Conservation (phyloP, 2,329 filamentous ascomycete species). For the Tolypocladium tropicale region DNA sequence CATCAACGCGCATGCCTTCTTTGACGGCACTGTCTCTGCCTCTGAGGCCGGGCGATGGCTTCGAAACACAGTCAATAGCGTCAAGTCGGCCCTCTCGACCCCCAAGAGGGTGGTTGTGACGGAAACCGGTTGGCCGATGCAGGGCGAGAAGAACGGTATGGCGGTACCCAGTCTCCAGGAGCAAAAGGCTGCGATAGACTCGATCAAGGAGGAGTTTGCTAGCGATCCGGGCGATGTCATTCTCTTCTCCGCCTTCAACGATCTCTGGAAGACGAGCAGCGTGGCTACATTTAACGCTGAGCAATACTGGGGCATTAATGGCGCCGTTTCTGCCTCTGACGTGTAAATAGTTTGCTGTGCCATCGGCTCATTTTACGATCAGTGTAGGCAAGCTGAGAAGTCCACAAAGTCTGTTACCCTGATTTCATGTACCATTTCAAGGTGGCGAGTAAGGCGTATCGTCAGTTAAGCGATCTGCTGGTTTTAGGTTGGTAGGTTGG, state of each 20-base stretch:
- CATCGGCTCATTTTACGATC: neutral
- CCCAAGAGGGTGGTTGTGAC: conserved; percentile 61
- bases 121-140: conserved; percentile 75
- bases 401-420: no score
- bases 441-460: no score
- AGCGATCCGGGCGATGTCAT: conserved; percentile 43
- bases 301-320: conserved; percentile 61
- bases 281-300: conserved; percentile 58
- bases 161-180: conserved; percentile 61
- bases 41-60: conserved; percentile 58
- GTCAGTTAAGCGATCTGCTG: no score
- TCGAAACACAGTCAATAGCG: conserved; percentile 36
- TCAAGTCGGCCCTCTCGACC: conserved; percentile 31
- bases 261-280: conserved; percentile 63
- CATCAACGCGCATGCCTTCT: conserved; percentile 77
- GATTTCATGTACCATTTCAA: no score
- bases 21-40: conserved; percentile 54
- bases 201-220: conserved; percentile 51
- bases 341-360: neutral
- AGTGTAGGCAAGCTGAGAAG: no score
- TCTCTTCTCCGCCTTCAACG: conserved; percentile 72
- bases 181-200: conserved; percentile 54
- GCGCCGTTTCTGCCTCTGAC: conserved; percentile 14
- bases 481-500: no score
- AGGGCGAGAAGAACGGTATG: conserved; percentile 52